phyloP scores from a whole-genome alignment of 768 basidiomycete species.

The Daedalea quercina region DNA sequence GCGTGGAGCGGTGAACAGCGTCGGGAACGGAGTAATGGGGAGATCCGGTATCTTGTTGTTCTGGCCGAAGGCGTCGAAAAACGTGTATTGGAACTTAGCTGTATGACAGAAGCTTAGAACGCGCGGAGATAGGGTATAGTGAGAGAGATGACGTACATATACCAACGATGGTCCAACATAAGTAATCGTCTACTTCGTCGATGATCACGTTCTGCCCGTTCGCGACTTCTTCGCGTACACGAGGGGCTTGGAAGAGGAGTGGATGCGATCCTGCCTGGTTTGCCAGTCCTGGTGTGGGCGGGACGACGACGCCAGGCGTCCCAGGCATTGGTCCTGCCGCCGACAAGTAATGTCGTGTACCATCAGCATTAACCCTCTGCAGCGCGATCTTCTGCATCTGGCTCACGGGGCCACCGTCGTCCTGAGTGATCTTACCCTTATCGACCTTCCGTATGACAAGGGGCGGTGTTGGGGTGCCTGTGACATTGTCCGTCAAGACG shows the following conservation, averaged over 20 bases:
- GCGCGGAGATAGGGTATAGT: constrained; percentile 2
- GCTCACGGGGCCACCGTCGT: constrained; percentile 88
- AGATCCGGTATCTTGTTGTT: constrained; percentile 69
- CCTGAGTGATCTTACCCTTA: constrained; percentile 79
- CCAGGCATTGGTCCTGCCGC: constrained; percentile 83
- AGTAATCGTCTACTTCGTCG: constrained; percentile 91
- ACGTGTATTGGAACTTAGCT: constrained; percentile 94
- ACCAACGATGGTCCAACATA: constrained; percentile 94
- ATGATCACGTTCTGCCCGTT: constrained; percentile 69
- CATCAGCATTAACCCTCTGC: constrained; percentile 75
- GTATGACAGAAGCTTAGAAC: constrained; percentile 16
- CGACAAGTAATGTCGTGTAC: constrained; percentile 80
- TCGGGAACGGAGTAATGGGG: constrained; percentile 88
- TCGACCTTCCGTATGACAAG: constrained; percentile 90
- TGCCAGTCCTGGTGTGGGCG: constrained; percentile 70
- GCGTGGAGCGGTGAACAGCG: constrained; percentile 71
- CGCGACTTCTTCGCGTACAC: constrained; percentile 76
- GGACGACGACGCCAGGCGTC: constrained; percentile 58
- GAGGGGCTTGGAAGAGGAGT: constrained; percentile 70
- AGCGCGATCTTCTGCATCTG: constrained; percentile 97
- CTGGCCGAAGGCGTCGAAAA: constrained; percentile 84
- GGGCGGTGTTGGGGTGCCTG: constrained; percentile 81
- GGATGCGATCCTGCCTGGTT: constrained; percentile 78
- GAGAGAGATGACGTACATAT: constrained; percentile 57
- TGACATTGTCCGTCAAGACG: constrained; percentile 75